These are phyloP conservation scores for Cercospora sp. DNA, from an alignment of 2,329 filamentous ascomycete genomes.

Conservation along the genomic window DNA sequence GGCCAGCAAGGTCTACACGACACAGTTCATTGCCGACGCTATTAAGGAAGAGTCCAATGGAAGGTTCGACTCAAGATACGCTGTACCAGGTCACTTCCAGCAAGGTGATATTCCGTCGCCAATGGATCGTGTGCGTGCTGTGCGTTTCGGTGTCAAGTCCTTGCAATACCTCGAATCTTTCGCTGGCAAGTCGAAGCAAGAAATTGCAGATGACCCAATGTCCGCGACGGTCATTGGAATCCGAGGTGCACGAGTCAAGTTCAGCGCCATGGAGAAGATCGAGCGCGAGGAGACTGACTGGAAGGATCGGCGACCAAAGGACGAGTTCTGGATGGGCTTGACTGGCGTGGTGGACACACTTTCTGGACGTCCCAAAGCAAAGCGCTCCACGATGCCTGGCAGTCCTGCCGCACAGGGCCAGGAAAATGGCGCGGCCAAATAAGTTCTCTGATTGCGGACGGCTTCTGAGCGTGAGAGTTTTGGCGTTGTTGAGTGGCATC, in stretches of 20 bases:
- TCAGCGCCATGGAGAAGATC: conserved; percentile 75
- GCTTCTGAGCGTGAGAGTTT: conserved; percentile 18
- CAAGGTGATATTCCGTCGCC: conserved; percentile 89
- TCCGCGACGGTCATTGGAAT: conserved; percentile 87
- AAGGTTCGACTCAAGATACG: conserved; percentile 87
- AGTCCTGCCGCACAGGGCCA: conserved; percentile 14
- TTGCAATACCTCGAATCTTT: conserved; percentile 86
- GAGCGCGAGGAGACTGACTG: conserved; percentile 90
- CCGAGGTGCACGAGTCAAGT: conserved; percentile 84
- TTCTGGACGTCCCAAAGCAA: conserved; percentile 59
- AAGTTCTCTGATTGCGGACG: not conserved
- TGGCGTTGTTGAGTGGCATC: conserved; percentile 6
- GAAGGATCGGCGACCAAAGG: conserved; percentile 79
- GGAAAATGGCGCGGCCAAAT: conserved; percentile 19
- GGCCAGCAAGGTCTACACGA: conserved; percentile 84
- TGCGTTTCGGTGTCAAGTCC: conserved; percentile 89
- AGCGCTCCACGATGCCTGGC: conserved; percentile 23
- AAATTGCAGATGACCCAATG: conserved; percentile 71
- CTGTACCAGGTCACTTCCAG: conserved; percentile 90
- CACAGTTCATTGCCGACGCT: conserved; percentile 91
- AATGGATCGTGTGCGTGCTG: conserved; percentile 93
- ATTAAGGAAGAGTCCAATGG: conserved; percentile 91
- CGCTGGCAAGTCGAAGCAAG: conserved; percentile 63
- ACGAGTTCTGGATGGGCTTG: conserved; percentile 81
- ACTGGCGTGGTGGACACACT: conserved; percentile 82